Evolutionary conservation across 2,329 filamentous ascomycete species (phyloP).

Genomic region (Microdochium nivale): DNA sequence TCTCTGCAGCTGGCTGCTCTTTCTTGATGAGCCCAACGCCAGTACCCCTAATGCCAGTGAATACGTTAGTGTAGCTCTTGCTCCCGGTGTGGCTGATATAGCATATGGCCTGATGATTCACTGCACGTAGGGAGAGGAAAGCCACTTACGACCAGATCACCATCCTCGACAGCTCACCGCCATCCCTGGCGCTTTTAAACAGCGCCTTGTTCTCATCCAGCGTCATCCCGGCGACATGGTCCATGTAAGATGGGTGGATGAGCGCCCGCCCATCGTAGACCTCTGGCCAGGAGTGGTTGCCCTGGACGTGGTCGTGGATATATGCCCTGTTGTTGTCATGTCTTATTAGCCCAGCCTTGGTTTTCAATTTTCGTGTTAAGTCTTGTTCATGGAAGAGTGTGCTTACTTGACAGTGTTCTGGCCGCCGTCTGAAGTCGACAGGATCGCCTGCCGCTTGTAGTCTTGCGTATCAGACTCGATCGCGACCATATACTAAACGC

Average conservation of each 20-base stretch:
- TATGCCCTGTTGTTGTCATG: slow-evolving; percentile 13
- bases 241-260: slow-evolving; percentile 14
- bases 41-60: slow-evolving; percentile 9
- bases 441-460: slow-evolving; percentile 20
- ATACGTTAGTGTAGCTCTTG: not conserved
- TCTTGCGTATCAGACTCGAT: slow-evolving; percentile 22
- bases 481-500: slow-evolving; percentile 22
- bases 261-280: slow-evolving; percentile 21
- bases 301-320: slow-evolving; percentile 20
- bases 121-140: not conserved
- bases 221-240: slow-evolving; percentile 13
- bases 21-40: slow-evolving; percentile 17
- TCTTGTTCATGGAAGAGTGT: not conserved
- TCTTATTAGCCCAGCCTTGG: not conserved
- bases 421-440: slow-evolving; percentile 22
- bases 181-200: slow-evolving; percentile 13
- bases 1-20: slow-evolving; percentile 16
- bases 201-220: slow-evolving; percentile 16
- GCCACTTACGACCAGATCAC: slow-evolving; percentile 23
- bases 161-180: slow-evolving; percentile 16
- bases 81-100: too few relatives aligned
- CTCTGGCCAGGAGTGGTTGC: slow-evolving; percentile 17
- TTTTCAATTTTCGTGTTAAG: not conserved
- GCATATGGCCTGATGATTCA: too few relatives aligned
- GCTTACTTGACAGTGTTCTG: slow-evolving; percentile 24